Base-by-base conservation (phyloP, 163 green algal genomes). In the Coccomyxa subellipsoidea region DNA sequence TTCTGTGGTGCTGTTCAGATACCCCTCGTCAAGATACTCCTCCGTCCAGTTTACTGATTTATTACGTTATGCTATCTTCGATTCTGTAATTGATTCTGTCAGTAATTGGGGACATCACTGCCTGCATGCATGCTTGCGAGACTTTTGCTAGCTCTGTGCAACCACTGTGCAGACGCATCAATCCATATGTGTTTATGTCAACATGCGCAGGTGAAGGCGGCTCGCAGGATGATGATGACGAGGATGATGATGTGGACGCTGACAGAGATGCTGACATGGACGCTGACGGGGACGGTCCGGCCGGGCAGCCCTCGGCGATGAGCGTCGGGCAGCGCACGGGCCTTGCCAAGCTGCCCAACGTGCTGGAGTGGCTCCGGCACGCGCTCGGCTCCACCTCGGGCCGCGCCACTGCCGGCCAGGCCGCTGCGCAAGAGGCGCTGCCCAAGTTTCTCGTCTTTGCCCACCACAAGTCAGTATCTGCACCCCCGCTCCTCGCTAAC, bases 391-490 rank as follows among this genome's bases (percentile, higher is more conserved):
- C 70, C 32, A 32, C 7, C 2, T 12, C 18, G 23, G 70, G 70
- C 32, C 27, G 70, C 18, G 8, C 66, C 15, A 12, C 25, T 15
- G 66, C 8, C 82, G 77, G 0, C 37, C 40, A 27, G 78, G 78
- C 71, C 21, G 82, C 36, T 27, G 27, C 37, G 4, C 73, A 71
- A 15, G 80, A 79, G 5, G 40, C 78, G 18, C 75, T 80, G 32
- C 88, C 90, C 76, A 99, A 99, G 85, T 90, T 98, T 73, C 86
- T 98, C 2, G 91, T 99, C 6, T 99, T 99, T 89, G 96, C 94
- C 0, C 96, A 99, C 85, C 96, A 99, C 86, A 91, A 82, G 88
- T 93, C 76, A 80, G 3, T 71, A 2, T 69, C 73, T 31, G 1
- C 23, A 1, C 47, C 21, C 23, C 3, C 21, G 3, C 5, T 7